Base-by-base conservation (phyloP, 2,329 filamentous ascomycete species). In the Epicoccum sorghinum region DNA sequence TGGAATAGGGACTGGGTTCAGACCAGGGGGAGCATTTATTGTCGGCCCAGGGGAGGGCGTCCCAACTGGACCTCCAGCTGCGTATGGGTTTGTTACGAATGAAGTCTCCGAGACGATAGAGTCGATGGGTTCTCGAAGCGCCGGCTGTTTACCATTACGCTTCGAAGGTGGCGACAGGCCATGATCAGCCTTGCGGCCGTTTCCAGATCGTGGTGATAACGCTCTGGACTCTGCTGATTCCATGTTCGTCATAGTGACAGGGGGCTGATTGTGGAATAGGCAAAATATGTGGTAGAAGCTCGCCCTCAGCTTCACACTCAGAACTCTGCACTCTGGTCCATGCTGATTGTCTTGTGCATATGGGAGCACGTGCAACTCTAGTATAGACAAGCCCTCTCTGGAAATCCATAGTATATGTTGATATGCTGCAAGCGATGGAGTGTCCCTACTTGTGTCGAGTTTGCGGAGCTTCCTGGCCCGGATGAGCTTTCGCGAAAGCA, bases 241-340 rank as follows among this genome's bases (percentile, higher is more conserved):
- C 67, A 75, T 72, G 52, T 73, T 73, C 8, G 69, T 68, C 24
- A 65, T 62, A 2, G 72, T 73, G 52, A 96, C 84, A 0, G 89
- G 83, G 0, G 93, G 93, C 47, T 91, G 86, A 75, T 97, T 97
- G 78, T 97, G 91, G 71, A 97, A 98, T 10, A 98, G 83, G 48
- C 96, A 95, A 73, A 96, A 96, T 62, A 99, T 91, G 77, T 99
- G 93, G 67, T 96, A 95, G 72, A 98, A 96, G 18, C 91, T 96
- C 13, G 95, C 95, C 56, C 91, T 88, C 12, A 99, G 83, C 76
- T 98, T 99, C 72, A 91, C 91, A 18, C 90, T 88, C 59, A 99
- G 83, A 39, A 98, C 93, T 69, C 92, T 93, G 52, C 96, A 86
- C 73, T 96, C 93, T 13, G 76, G 68, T 81, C 86, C 76, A 87